These are phyloP conservation scores for Eutrema salsugineum DNA, from an alignment of 441 rosid species.

Conservation along the genomic window DNA sequence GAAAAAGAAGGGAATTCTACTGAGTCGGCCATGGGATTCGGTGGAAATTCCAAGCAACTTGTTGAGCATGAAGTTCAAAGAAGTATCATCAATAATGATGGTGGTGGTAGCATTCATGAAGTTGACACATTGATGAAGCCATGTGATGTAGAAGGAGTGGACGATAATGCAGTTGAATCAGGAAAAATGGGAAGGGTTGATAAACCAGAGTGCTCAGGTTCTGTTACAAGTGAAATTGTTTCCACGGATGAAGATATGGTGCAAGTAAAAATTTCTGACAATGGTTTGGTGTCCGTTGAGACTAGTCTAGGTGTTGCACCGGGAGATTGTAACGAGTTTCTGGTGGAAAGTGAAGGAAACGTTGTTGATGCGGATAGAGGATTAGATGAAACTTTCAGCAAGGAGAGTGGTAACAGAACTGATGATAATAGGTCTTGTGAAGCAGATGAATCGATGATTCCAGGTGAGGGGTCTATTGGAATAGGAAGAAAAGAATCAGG, in stretches of 20 bases:
- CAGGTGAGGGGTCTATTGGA: slow-evolving; percentile 6
- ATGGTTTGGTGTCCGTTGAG: background rate
- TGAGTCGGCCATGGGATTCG: background rate
- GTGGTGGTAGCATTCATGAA: slow-evolving; percentile 2
- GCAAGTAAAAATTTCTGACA: background rate
- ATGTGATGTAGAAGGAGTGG: slow-evolving; percentile 6
- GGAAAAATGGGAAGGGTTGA: background rate
- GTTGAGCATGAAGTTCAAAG: background rate
- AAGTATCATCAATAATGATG: background rate
- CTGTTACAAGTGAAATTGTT: background rate
- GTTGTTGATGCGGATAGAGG: background rate
- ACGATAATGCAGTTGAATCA: slow-evolving; percentile 21
- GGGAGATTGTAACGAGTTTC: background rate
- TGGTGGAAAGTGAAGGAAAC: slow-evolving; percentile 17
- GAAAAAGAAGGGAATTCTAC: background rate
- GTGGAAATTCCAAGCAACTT: background rate
- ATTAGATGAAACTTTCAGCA: slow-evolving; percentile 19
- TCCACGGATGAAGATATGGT: background rate
- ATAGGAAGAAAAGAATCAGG: slow-evolving; percentile 14
- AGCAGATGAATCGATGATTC: background rate
- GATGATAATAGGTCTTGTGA: background rate
- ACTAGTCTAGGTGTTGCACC: background rate
- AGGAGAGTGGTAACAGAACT: slow-evolving; percentile 1
- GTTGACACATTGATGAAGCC: background rate
- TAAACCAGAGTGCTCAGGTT: background rate